Percentiles rank a stretch among this genome's conserved stretches.
These are phyloP conservation scores for Hypoxylon sp. DNA, from an alignment of 2,329 filamentous ascomycete species.

Conservation along the genomic window DNA sequence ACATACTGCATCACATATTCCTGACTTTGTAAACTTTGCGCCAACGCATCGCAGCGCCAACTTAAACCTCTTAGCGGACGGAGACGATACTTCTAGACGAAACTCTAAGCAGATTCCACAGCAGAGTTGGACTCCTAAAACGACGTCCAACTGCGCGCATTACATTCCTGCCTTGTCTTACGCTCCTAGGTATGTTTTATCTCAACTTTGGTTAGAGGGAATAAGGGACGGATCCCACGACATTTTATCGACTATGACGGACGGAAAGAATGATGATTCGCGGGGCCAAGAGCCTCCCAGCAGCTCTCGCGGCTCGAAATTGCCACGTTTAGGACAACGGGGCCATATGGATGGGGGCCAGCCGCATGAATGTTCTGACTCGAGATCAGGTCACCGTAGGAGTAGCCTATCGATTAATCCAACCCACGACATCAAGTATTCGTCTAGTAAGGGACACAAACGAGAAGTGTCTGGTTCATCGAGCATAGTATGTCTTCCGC, in stretches of 20 bases:
- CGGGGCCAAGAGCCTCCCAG: slow-evolving; percentile 18
- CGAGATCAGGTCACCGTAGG: slow-evolving; percentile 25
- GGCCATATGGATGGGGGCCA: slow-evolving; percentile 19
- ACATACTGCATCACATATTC: too few relatives aligned
- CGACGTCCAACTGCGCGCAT: slow-evolving; percentile 17
- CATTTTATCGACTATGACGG: slow-evolving; percentile 28
- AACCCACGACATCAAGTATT: slow-evolving; percentile 17
- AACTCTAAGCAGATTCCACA: slow-evolving; percentile 26
- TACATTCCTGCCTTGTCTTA: slow-evolving; percentile 25
- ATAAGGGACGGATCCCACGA: slow-evolving; percentile 2
- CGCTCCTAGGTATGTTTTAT: slow-evolving; percentile 39
- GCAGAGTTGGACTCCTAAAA: slow-evolving; percentile 27
- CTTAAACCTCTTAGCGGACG: slow-evolving; percentile 10
- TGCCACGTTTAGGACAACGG: slow-evolving; percentile 28
- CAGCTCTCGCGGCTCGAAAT: slow-evolving; percentile 28
- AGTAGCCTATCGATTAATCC: slow-evolving; percentile 23
- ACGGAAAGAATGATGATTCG: slow-evolving; percentile 12
- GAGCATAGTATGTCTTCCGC: slow-evolving; percentile 32
- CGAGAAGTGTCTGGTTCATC: slow-evolving; percentile 16
- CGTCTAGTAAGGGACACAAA: slow-evolving; percentile 16
- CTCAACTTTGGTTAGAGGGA: slow-evolving; percentile 8
- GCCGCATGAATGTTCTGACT: slow-evolving; percentile 35
- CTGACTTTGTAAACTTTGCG: slow-evolving; percentile 18
- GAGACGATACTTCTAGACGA: slow-evolving; percentile 8
- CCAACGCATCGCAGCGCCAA: slow-evolving; percentile 14